These are phyloP conservation scores for Apiospora hydei DNA, from an alignment of 2,329 filamentous ascomycete species.

Conservation along the genomic window DNA sequence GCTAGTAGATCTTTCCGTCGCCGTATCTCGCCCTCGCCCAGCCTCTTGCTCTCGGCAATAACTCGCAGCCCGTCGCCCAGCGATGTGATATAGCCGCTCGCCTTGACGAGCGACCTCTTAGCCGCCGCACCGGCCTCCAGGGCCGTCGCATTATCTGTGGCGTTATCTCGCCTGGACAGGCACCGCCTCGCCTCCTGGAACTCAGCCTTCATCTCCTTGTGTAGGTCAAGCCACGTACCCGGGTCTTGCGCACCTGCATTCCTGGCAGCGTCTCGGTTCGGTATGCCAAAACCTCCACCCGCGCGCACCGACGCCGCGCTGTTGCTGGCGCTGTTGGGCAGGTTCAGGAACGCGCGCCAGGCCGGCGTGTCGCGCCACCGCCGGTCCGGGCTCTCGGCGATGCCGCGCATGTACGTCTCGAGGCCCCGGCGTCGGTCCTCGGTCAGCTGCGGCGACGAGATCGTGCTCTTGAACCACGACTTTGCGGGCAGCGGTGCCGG, in stretches of 20 bases:
- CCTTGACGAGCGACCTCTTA: slow-evolving; percentile 75
- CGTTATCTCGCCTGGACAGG: slow-evolving; percentile 73
- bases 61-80: slow-evolving; percentile 70
- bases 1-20: slow-evolving; percentile 74
- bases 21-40: slow-evolving; percentile 79
- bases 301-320: slow-evolving; percentile 57
- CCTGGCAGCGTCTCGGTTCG: slow-evolving; percentile 44
- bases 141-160: slow-evolving; percentile 53
- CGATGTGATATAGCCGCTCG: slow-evolving; percentile 67
- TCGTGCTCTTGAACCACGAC: slow-evolving; percentile 78
- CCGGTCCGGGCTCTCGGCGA: slow-evolving; percentile 76
- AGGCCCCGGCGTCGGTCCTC: slow-evolving; percentile 73
- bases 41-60: slow-evolving; percentile 59
- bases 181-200: slow-evolving; percentile 72
- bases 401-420: slow-evolving; percentile 74
- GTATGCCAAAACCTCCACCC: slow-evolving; percentile 47
- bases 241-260: slow-evolving; percentile 61
- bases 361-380: slow-evolving; percentile 77
- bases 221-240: slow-evolving; percentile 78
- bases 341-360: slow-evolving; percentile 77
- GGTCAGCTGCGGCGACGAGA: slow-evolving; percentile 72
- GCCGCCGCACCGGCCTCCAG: slow-evolving; percentile 75
- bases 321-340: slow-evolving; percentile 62
- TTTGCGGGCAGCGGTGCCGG: slow-evolving; percentile 75
- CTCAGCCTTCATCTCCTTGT: slow-evolving; percentile 74